Conservation (phyloP, 1,284 basidiomycete species). For the Fomes fomentarius region DNA sequence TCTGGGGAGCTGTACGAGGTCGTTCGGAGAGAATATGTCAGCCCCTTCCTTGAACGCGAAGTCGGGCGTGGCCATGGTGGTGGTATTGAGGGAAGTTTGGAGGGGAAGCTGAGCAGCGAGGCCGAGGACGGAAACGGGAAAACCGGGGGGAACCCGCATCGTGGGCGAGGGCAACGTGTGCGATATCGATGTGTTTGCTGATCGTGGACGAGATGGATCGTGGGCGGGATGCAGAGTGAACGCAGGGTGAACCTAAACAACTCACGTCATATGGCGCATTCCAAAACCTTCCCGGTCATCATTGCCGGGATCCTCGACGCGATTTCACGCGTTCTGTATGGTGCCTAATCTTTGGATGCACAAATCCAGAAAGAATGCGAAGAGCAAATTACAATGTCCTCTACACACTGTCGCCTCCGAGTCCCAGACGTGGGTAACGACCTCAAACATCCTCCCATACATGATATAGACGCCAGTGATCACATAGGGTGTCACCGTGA, state of each 20-base stretch:
- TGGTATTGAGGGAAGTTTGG: conserved; percentile 29
- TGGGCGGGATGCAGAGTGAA: too few species aligned
- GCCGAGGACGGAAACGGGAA: conserved; percentile 46
- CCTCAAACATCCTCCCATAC: too few species aligned
- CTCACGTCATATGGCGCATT: too few species aligned
- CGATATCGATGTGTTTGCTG: conserved; percentile 14
- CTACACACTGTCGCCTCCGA: too few species aligned
- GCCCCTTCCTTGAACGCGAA: conserved; percentile 61
- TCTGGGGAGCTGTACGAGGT: conserved; percentile 74
- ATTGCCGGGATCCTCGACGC: too few species aligned
- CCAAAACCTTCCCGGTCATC: too few species aligned
- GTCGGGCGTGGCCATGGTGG: conserved; percentile 29
- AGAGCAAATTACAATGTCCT: too few species aligned
- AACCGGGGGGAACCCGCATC: conserved; percentile 40
- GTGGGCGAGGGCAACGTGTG: conserved; percentile 23
- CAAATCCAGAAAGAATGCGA: too few species aligned
- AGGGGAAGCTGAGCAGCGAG: conserved; percentile 56
- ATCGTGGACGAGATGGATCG: conserved; percentile 14
- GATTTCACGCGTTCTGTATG: too few species aligned
- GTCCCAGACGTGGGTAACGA: too few species aligned
- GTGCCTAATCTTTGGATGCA: too few species aligned
- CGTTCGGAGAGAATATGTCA: conserved; percentile 69
- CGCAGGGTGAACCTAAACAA: too few species aligned
- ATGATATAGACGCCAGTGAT: conserved; percentile 2
- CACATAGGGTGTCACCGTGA: conserved; percentile 10